Percentiles rank a stretch among this genome's conserved stretches.
Conservation (phyloP, 1,284 basidiomycete species). For the Rhodotorula sp. region DNA sequence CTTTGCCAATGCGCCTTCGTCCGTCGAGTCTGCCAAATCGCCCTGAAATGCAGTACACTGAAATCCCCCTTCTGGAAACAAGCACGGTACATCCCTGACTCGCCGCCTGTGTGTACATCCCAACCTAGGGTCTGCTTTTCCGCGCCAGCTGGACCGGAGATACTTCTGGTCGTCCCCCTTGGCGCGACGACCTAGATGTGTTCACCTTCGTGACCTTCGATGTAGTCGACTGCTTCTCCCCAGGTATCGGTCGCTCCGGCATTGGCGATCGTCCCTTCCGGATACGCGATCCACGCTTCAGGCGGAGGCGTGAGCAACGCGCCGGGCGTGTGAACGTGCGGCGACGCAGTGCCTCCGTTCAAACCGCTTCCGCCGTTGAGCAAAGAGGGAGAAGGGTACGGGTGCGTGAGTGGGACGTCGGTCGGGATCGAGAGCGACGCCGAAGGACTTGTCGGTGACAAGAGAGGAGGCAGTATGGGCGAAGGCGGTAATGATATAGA, state of each 20-base stretch:
- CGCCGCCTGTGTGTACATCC: too few species aligned
- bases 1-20: neutral
- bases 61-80: too few species aligned
- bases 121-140: too few species aligned
- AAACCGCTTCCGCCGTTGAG: neutral
- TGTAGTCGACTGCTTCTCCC: neutral
- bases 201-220: neutral
- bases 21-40: neutral
- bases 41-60: neutral
- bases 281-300: neutral
- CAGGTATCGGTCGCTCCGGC: conserved; percentile 1
- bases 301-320: neutral
- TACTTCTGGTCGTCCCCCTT: too few species aligned
- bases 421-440: neutral
- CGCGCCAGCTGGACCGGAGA: too few species aligned
- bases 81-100: too few species aligned
- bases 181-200: neutral
- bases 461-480: neutral
- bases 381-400: neutral
- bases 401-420: neutral
- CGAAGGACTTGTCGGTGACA: neutral
- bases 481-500: neutral
- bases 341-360: neutral
- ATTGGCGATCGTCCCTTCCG: neutral
- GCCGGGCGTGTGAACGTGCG: neutral